Evolutionary conservation across 176 grass and related monocot genomes (phyloP), one percentile per base, ranked within the genome.

Genomic region (Paspalum vaginatum): DNA sequence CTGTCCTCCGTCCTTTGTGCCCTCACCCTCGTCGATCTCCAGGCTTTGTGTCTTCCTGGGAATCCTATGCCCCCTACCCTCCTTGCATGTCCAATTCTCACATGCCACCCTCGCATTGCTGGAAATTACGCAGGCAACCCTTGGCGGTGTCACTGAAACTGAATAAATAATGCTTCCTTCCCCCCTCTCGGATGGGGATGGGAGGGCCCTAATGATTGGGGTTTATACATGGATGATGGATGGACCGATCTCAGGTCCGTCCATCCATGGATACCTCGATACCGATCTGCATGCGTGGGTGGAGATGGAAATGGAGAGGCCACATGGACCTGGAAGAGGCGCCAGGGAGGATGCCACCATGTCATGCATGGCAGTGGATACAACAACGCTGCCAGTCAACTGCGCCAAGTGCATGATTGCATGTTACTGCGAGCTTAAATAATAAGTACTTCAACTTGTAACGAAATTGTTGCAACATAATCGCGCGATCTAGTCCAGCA

Each of bases 21-120:
- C 70, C 48, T 41, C 25, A 72, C 20, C 22, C 58, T 70, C 55
- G 39, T 62, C 63, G 32, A 77, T 71, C 71, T 56, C 46, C 65
- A 87, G 85, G 72, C 72, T 77, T 48, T 72, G 64, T 48, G 79
- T 71, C 65, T 62, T 63, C 55, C 51, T 50, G 42, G 85, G 85
- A 82, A 83, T 87, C 73, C 73, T 20, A 60, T 21, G 56, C 56
- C 42, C 42, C 42, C 7, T 5, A 1, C 9, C 7, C 62, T 14
- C 0, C 1, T n/a, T 16, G 2, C 25, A 0, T 47, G 4, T 7
- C 4, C 57, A 60, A 3, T 61, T 61, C 24, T 14, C 58, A 14
- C n/a, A 14, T 27, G 7, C 9, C 58, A 61, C 58, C 58, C 58
- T 61, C 24, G 58, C 11, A 5, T 61, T 11, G 8, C 4, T 58